Conservation (phyloP, 768 basidiomycete species). For the Tulasnella sp. region DNA sequence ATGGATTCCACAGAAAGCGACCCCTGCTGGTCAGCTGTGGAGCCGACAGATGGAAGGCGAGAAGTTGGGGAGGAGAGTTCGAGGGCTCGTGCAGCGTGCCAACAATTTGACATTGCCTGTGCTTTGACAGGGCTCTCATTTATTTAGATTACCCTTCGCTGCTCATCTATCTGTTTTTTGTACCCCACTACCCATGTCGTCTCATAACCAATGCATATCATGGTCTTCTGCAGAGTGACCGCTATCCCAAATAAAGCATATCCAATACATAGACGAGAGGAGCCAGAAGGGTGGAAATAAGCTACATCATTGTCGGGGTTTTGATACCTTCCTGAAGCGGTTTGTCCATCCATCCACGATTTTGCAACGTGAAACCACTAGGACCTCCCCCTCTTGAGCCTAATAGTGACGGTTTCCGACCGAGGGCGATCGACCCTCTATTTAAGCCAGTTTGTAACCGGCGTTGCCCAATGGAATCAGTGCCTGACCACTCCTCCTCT, state of each 20-base stretch:
- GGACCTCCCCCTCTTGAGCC: slow-evolving; percentile 5
- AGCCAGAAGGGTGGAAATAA: neutral
- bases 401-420: slow-evolving; percentile 9
- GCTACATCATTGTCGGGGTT: neutral
- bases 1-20: slow-evolving; percentile 75
- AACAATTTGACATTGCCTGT: neutral
- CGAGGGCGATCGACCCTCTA: neutral
- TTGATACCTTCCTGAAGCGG: neutral
- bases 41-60: slow-evolving; percentile 71
- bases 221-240: neutral
- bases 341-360: slow-evolving; percentile 8
- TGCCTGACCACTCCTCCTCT: slow-evolving; percentile 12
- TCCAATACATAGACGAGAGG: too few species aligned
- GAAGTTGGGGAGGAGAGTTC: slow-evolving; percentile 54
- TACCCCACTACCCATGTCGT: too few species aligned
- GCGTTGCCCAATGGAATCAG: neutral
- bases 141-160: neutral
- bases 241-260: neutral
- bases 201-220: too few species aligned
- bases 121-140: neutral
- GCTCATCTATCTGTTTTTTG: neutral
- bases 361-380: neutral
- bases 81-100: slow-evolving; percentile 36
- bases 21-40: slow-evolving; percentile 70
- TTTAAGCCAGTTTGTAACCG: neutral